Evolutionary conservation across 805 yeast genomes (phyloP).

Genomic region (Kodamaea kaohsiungensis): DNA sequence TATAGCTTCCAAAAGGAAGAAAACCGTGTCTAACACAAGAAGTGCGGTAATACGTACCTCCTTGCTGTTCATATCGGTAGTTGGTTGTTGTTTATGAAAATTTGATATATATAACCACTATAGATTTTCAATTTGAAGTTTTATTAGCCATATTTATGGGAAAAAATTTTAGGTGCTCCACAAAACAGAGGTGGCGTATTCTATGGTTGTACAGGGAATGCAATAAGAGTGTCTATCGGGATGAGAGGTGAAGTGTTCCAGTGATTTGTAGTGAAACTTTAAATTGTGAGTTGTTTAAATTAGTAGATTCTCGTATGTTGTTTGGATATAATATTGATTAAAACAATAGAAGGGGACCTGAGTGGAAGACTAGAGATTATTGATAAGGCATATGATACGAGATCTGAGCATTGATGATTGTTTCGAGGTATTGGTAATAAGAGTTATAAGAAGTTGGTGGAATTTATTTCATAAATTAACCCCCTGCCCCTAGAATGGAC

Average conservation of each 20-base stretch:
- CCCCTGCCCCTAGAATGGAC: neutral
- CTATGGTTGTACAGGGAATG: neutral
- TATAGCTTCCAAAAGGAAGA: conserved; percentile 82
- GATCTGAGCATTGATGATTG: neutral
- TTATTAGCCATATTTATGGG: neutral
- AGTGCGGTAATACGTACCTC: conserved; percentile 73
- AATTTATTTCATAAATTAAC: neutral
- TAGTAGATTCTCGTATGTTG: neutral
- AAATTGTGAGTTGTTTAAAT: too few relatives aligned
- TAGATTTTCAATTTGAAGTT: neutral
- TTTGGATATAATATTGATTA: neutral
- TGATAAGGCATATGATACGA: neutral
- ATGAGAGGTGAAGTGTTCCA: neutral
- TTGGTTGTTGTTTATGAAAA: neutral
- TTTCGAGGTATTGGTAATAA: neutral
- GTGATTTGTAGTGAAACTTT: too few relatives aligned
- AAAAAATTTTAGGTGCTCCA: neutral
- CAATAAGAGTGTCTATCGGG: neutral
- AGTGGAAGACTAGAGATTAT: neutral
- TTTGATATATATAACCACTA: neutral
- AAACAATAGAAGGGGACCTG: neutral
- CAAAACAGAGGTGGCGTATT: neutral
- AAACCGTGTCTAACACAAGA: conserved; percentile 72
- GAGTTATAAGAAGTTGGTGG: neutral
- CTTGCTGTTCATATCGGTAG: conserved; percentile 43